A percentile compares a stretch with the other conserved stretches of the same genome.
phyloP scores from a whole-genome alignment of 352 stramenopile genomes.

The Phytophthora chlamydospora region DNA sequence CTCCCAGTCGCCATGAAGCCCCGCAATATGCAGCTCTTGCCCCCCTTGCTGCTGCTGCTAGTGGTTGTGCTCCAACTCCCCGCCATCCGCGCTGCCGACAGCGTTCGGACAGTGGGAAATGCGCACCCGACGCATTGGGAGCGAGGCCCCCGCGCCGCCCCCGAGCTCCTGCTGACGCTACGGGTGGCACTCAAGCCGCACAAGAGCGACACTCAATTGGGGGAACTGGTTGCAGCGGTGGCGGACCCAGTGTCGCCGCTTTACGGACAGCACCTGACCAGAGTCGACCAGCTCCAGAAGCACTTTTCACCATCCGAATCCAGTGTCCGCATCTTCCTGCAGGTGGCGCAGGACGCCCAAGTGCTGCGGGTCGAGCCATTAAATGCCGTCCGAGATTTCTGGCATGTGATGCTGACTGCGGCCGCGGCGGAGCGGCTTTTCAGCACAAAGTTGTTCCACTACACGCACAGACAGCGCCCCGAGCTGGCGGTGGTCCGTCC shows the following conservation, averaged over 20 bases:
- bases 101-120: slow-evolving; percentile 22
- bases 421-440: slow-evolving; percentile 58
- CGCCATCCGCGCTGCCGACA: slow-evolving; percentile 4
- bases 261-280: slow-evolving; percentile 60
- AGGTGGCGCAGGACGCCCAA: slow-evolving; percentile 17
- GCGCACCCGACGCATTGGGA: slow-evolving; percentile 28
- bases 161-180: slow-evolving; percentile 34
- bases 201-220: slow-evolving; percentile 45
- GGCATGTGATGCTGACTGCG: slow-evolving; percentile 48
- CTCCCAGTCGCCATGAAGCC: slow-evolving; percentile 10
- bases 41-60: slow-evolving; percentile 12
- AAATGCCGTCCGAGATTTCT: slow-evolving; percentile 50
- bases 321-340: slow-evolving; percentile 18
- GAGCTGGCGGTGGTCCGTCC: slow-evolving; percentile 55
- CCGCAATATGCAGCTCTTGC: slow-evolving; percentile 2
- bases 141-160: slow-evolving; percentile 34
- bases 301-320: slow-evolving; percentile 46
- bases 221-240: slow-evolving; percentile 42
- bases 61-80: not conserved
- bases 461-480: slow-evolving; percentile 30
- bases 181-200: slow-evolving; percentile 43
- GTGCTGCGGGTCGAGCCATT: slow-evolving; percentile 8
- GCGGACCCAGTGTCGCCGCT: slow-evolving; percentile 50
- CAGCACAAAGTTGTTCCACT: slow-evolving; percentile 59
- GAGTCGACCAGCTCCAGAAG: slow-evolving; percentile 34